phyloP scores from a whole-genome alignment of 768 basidiomycete genomes.

The Hydnomerulius pinastri region DNA sequence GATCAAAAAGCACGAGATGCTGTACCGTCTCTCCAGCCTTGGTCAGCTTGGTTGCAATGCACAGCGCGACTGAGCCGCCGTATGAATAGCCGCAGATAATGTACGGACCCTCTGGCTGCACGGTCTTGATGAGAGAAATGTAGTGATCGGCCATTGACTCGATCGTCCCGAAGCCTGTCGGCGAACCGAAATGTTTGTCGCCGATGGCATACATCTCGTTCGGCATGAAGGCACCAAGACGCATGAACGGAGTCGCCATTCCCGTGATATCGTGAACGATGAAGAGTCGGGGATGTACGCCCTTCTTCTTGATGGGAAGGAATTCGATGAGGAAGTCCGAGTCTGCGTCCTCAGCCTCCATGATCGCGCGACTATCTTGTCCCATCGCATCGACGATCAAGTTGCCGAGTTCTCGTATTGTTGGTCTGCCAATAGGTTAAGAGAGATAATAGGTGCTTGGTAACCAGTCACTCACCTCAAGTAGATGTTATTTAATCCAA shows the following conservation, averaged over 20 bases:
- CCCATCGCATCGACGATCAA: slow-evolving; percentile 13
- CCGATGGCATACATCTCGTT: slow-evolving; percentile 22
- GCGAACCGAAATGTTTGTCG: slow-evolving; percentile 16
- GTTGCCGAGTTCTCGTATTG: slow-evolving; percentile 14
- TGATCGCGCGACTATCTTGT: slow-evolving; percentile 16
- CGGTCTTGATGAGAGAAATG: slow-evolving; percentile 16
- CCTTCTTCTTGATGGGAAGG: slow-evolving; percentile 22
- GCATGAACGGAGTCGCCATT: slow-evolving; percentile 22
- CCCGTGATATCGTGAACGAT: slow-evolving; percentile 22
- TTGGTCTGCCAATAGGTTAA: slow-evolving; percentile 7
- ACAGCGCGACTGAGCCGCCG: slow-evolving; percentile 17
- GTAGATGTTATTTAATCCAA: slow-evolving; percentile 18
- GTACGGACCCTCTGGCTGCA: slow-evolving; percentile 16
- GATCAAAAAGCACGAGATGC: slow-evolving; percentile 17
- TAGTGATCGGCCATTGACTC: slow-evolving; percentile 21
- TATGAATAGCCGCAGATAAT: slow-evolving; percentile 18
- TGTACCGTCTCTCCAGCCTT: slow-evolving; percentile 11
- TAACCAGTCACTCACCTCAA: slow-evolving; percentile 9
- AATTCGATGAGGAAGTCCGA: slow-evolving; percentile 19
- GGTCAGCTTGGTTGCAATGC: slow-evolving; percentile 15
- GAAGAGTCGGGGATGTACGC: slow-evolving; percentile 15
- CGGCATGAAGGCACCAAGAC: slow-evolving; percentile 20
- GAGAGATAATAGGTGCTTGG: background rate
- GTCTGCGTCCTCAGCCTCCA: slow-evolving; percentile 18
- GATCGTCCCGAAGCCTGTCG: slow-evolving; percentile 12